Evolutionary conservation across 2,329 filamentous ascomycete genomes (phyloP).

Genomic region (Beauveria sp.): DNA sequence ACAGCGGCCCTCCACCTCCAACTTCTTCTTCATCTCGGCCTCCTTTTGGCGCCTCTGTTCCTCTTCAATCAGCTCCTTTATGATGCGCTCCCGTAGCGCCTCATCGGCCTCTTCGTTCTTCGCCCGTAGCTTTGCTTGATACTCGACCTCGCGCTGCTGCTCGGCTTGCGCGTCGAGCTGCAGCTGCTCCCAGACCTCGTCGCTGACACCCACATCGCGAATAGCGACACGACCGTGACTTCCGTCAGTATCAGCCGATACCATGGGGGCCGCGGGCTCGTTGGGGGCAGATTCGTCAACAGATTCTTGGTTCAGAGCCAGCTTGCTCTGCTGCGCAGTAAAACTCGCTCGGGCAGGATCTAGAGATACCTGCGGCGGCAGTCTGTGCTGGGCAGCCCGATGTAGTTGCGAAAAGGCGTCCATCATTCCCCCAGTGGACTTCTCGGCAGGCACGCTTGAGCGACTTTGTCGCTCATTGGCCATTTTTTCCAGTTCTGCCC

Average conservation of each 20-base stretch:
- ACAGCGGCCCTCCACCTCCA: slow-evolving; percentile 50
- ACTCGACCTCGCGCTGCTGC: slow-evolving; percentile 29
- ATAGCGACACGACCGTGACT: background rate
- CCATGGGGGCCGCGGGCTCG: no score
- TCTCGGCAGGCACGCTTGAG: background rate
- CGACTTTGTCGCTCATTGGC: background rate
- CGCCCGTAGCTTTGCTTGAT: slow-evolving; percentile 23
- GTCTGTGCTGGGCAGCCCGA: background rate
- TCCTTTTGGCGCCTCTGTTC: slow-evolving; percentile 26
- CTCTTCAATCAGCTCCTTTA: slow-evolving; percentile 30
- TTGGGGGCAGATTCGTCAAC: background rate
- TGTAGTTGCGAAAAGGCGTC: background rate
- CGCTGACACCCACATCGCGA: slow-evolving; percentile 51
- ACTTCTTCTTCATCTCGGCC: slow-evolving; percentile 36
- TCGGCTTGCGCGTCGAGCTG: slow-evolving; percentile 39
- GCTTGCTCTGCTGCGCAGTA: background rate
- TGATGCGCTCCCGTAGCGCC: slow-evolving; percentile 24
- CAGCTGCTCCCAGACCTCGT: slow-evolving; percentile 55
- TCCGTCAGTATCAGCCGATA: slow-evolving; percentile 16
- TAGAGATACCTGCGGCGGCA: background rate
- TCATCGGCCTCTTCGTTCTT: slow-evolving; percentile 22
- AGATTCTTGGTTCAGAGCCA: no score
- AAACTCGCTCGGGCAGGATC: background rate
- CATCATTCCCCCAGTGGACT: background rate
- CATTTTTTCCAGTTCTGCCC: background rate